Evolutionary conservation across 2,329 filamentous ascomycete genomes (phyloP), one percentile per base, ranked within the genome.

Genomic region (Trichoderma citrinoviride): DNA sequence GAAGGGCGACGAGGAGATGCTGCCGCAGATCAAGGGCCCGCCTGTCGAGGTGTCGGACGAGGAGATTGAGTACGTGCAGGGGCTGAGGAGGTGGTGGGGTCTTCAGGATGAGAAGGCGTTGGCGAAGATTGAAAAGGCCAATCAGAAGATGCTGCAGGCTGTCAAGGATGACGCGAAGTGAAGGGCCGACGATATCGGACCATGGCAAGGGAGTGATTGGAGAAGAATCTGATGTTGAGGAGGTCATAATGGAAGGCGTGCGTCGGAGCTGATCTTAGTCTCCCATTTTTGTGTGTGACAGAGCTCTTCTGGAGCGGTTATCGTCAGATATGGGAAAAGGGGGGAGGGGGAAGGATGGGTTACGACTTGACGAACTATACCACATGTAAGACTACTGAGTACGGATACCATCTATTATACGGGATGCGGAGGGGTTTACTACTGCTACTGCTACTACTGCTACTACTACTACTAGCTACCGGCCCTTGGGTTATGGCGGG

Each of bases 21-120:
- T 81, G 49, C 77, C 83, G 47, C 83, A 88, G 75, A 82, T 88
- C 60, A 82, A 81, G 66, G 86, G 86, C 0, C 83, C 85, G 61
- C 85, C 85, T 0, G 80, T 89, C 21, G 86, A 89, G 74, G 79
- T 83, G 66, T 78, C 77, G 29, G 76, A 79, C 15, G 76, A 74
- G 29, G 86, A 88, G 74, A 77, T 76, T 56, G 76, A 75, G 29
- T 83, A 86, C 68, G 80, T 84, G 61, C 72, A 71, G 52, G 76
- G 78, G 61, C 73, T 89, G 68, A 78, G 78, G 68, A 76, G 77
- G 53, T 85, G 83, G 80, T 85, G 81, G 72, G 71, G 71, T 27
- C 71, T 78, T 50, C 73, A 87, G 57, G 84, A 85, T 67, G 77
- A 74, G 3, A 78, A 74, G 67, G 75, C 81, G 1, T 75, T 75